A percentile compares a stretch with the other conserved stretches of the same genome.
Evolutionary conservation across 805 yeast species (phyloP).

Genomic region (Metschnikowia reukaufii): DNA sequence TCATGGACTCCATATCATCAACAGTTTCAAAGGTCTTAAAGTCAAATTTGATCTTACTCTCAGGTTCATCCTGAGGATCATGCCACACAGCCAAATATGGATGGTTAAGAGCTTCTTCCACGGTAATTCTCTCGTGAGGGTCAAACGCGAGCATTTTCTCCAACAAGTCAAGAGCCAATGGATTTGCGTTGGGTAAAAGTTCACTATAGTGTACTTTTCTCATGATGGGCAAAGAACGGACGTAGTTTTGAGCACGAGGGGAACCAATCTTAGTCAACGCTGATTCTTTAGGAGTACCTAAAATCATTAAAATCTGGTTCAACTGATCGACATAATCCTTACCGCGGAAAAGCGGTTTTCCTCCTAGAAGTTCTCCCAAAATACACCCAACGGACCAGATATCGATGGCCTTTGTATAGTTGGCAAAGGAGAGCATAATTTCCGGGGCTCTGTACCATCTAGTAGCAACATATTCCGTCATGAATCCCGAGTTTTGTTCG

Average conservation of each 20-base stretch:
- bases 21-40: slow-evolving; percentile 76
- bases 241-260: slow-evolving; percentile 87
- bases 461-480: slow-evolving; percentile 97
- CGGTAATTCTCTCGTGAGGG: slow-evolving; percentile 80
- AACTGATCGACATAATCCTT: slow-evolving; percentile 95
- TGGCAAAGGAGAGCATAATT: slow-evolving; percentile 90
- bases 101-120: slow-evolving; percentile 83
- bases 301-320: slow-evolving; percentile 76
- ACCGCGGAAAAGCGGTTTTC: slow-evolving; percentile 90
- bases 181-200: slow-evolving; percentile 83
- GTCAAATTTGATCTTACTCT: slow-evolving; percentile 77
- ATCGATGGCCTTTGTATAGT: slow-evolving; percentile 94
- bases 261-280: slow-evolving; percentile 61
- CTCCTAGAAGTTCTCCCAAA: slow-evolving; percentile 88
- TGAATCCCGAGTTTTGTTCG: slow-evolving; percentile 84
- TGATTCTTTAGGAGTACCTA: slow-evolving; percentile 83
- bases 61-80: slow-evolving; percentile 73
- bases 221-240: slow-evolving; percentile 80
- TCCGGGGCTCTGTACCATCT: slow-evolving; percentile 99
- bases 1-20: slow-evolving; percentile 75
- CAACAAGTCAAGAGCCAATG: slow-evolving; percentile 70
- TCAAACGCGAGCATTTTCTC: slow-evolving; percentile 82
- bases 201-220: slow-evolving; percentile 70
- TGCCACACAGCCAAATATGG: slow-evolving; percentile 88
- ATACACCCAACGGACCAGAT: slow-evolving; percentile 99